Base-by-base conservation (phyloP, 2,329 filamentous ascomycete genomes). In the Aspergillus sp. region DNA sequence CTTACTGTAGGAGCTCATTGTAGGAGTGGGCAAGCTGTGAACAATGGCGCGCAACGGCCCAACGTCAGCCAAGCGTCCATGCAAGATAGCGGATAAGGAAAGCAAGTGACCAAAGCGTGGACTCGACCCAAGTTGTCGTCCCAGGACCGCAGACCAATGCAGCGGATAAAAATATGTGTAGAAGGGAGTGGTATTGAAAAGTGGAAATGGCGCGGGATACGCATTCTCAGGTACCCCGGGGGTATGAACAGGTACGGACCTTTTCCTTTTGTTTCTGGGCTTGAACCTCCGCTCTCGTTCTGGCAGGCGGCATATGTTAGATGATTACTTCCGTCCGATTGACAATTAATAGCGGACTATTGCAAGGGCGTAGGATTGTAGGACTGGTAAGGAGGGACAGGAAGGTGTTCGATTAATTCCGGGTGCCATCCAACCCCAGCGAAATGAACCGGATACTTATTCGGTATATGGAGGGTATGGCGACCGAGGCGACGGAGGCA, bases 11-110 rank as follows among this genome's bases (percentile, higher is more conserved):
- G 62, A 98, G 81, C 74, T 95, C 87, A 75, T 95, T 88, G 75
- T 98, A 98, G 59, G 93, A 97, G 71, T 85, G 88, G 68, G 90
- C 89, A 77, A 98, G 90, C 90, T 96, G 70, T 66, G 53, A 45
- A 30, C 17, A 37, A 37, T 3, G 12, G 33, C n/a, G 33, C 33
- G n/a, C 25, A 30, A 43, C 20, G 27, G 43, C 32, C 41, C 41
- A 44, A 41, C 47, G 53, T 60, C 51, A 64, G 56, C 44, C 32
- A 43, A 48, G 47, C 20, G 42, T 48, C 49, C 41, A 25, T 52
- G 41, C 41, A 20, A 39, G 37, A 49, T 30, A 12, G 17, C 22
- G 12, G 30, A 22, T 25, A 7, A 19, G n/a, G 25, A 25, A 25
- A 25, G 41, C 25, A 15, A 43, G 41, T 20, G 23, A 19, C 25